Conservation (phyloP, 345 rosid genomes). For the Odontarrhena argentea region DNA sequence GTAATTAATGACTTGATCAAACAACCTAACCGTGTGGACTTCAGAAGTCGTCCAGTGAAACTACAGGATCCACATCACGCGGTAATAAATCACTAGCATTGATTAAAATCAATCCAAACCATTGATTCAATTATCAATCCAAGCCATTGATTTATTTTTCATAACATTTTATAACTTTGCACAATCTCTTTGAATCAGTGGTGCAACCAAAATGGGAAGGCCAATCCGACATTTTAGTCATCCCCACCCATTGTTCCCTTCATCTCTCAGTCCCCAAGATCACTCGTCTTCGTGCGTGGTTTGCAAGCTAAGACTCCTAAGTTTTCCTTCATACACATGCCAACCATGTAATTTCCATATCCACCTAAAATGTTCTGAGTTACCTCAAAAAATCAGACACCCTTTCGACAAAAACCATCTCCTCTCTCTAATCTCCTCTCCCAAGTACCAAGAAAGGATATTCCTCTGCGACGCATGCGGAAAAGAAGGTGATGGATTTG, state of each 20-base stretch:
- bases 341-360: slow-evolving; percentile 41
- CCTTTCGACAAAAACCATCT: slow-evolving; percentile 46
- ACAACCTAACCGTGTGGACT: slow-evolving; percentile 8
- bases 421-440: slow-evolving; percentile 42
- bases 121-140: not conserved
- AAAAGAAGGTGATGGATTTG: slow-evolving; percentile 49
- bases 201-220: slow-evolving; percentile 28
- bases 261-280: slow-evolving; percentile 36
- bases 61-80: slow-evolving; percentile 4
- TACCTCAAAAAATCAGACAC: slow-evolving; percentile 50
- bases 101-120: not conserved
- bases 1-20: not conserved
- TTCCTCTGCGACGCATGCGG: slow-evolving; percentile 49
- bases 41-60: slow-evolving; percentile 2
- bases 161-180: slow-evolving; percentile 8
- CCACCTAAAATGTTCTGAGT: slow-evolving; percentile 46
- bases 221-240: slow-evolving; percentile 55
- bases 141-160: not conserved
- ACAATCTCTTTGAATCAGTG: not conserved
- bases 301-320: slow-evolving; percentile 45
- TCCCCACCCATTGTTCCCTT: slow-evolving; percentile 46
- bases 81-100: not conserved
- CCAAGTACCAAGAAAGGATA: slow-evolving; percentile 39
- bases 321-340: slow-evolving; percentile 44
- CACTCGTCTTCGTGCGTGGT: slow-evolving; percentile 35